Conservation (phyloP, 2,329 filamentous ascomycete species). For the Penicillium sp. region DNA sequence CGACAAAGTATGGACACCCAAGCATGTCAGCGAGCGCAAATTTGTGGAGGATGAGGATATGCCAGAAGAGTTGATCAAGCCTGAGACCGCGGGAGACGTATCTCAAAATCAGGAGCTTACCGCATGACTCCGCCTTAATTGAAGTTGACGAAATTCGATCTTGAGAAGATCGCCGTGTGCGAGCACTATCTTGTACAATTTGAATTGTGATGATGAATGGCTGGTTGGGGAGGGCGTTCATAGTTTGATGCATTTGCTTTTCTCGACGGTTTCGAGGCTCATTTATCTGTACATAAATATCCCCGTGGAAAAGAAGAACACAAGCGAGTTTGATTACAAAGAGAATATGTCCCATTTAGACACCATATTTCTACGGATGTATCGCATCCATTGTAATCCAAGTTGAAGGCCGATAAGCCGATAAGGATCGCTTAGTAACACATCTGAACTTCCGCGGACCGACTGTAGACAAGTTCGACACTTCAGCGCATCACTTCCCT, state of each 20-base stretch:
- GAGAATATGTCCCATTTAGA: not conserved
- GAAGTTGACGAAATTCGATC: slow-evolving; percentile 7
- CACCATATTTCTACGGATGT: not conserved
- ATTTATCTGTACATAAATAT: slow-evolving; percentile 27
- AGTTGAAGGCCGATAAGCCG: not conserved
- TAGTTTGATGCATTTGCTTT: slow-evolving; percentile 26
- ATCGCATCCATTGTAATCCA: not conserved
- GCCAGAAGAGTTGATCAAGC: slow-evolving; percentile 72
- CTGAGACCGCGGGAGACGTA: slow-evolving; percentile 43
- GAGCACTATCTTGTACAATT: slow-evolving; percentile 29
- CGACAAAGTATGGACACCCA: slow-evolving; percentile 86
- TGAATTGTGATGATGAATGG: slow-evolving; percentile 24
- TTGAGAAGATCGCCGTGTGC: not conserved
- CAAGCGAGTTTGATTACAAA: not conserved
- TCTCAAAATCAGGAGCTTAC: slow-evolving; percentile 33
- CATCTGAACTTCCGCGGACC: not conserved
- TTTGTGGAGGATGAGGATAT: slow-evolving; percentile 69
- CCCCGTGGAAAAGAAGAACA: slow-evolving; percentile 18
- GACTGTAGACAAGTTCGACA: not conserved
- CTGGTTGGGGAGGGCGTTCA: slow-evolving; percentile 28
- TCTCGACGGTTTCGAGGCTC: slow-evolving; percentile 5
- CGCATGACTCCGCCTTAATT: slow-evolving; percentile 31
- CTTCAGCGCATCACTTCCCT: not conserved
- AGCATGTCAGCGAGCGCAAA: slow-evolving; percentile 83
- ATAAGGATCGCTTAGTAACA: slow-evolving; percentile 1